Conservation (phyloP, 306 rosid species). For the Quercus berberidifolia region DNA sequence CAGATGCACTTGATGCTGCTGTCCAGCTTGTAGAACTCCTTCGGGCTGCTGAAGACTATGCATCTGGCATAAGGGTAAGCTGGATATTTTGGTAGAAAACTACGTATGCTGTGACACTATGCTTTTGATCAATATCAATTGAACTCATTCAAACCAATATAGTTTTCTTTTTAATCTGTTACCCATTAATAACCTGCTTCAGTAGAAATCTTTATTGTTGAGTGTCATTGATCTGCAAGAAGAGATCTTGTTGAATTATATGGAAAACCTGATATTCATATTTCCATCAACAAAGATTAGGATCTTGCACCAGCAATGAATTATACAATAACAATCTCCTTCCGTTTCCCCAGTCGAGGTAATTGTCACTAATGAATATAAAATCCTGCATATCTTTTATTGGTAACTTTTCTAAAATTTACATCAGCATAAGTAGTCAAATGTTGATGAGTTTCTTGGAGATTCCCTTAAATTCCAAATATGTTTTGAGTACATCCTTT, state of each 20-base stretch:
- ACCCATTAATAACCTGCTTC: neutral
- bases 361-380: no score
- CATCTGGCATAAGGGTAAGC: constrained; percentile 95
- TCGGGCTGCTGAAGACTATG: constrained; percentile 99
- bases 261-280: neutral
- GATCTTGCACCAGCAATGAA: no score
- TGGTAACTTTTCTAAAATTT: no score
- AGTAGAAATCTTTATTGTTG: neutral
- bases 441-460: no score
- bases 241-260: neutral
- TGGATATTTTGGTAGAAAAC: constrained; percentile 20
- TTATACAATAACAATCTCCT: no score
- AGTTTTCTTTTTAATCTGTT: constrained; percentile 4
- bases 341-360: no score
- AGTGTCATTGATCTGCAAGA: neutral
- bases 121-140: constrained; percentile 1
- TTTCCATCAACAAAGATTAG: neutral
- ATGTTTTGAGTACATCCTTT: no score
- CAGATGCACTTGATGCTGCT: constrained; percentile 99
- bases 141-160: neutral
- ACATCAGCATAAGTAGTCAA: no score
- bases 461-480: no score
- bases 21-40: constrained; percentile 98
- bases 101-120: constrained; percentile 3
- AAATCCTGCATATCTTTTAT: no score